Conservation (phyloP, 164 flowering plant genomes). For the Annona cherimola region DNA sequence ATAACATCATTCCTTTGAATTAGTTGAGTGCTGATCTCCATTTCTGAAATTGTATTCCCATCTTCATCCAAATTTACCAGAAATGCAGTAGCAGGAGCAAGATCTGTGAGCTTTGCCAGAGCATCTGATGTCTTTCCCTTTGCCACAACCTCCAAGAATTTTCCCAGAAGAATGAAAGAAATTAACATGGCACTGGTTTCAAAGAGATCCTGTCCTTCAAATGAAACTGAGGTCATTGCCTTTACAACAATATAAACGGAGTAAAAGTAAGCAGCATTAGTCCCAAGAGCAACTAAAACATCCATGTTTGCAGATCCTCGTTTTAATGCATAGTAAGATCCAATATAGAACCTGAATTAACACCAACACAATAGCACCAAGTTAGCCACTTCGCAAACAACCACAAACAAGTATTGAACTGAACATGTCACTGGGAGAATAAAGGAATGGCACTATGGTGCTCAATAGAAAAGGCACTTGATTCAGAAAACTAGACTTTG, state of each 20-base stretch:
- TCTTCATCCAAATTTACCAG: constrained; percentile 50
- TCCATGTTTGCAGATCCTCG: constrained; percentile 89
- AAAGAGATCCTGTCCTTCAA: constrained; percentile 87
- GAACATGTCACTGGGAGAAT: background rate
- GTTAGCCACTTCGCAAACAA: background rate
- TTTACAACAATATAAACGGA: constrained; percentile 64
- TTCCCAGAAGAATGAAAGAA: constrained; percentile 87
- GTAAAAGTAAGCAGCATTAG: constrained; percentile 94
- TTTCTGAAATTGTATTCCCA: constrained; percentile 64
- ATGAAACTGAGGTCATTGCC: constrained; percentile 49
- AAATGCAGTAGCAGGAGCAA: constrained; percentile 74
- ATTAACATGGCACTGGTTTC: constrained; percentile 96
- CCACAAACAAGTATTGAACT: background rate
- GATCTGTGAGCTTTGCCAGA: constrained; percentile 74
- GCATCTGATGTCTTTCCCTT: constrained; percentile 96
- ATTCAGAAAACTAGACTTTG: background rate
- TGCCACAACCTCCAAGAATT: constrained; percentile 83
- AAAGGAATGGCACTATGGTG: background rate
- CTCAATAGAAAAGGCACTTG: background rate
- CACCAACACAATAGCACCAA: background rate
- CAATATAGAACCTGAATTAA: constrained; percentile 70
- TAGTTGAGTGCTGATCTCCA: constrained; percentile 71
- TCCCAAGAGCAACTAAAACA: constrained; percentile 93
- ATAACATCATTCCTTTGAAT: constrained; percentile 79
- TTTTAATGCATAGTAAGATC: constrained; percentile 78